These are phyloP conservation scores for Brettanomyces custersianus DNA, from an alignment of 805 yeast species.

Conservation along the genomic window DNA sequence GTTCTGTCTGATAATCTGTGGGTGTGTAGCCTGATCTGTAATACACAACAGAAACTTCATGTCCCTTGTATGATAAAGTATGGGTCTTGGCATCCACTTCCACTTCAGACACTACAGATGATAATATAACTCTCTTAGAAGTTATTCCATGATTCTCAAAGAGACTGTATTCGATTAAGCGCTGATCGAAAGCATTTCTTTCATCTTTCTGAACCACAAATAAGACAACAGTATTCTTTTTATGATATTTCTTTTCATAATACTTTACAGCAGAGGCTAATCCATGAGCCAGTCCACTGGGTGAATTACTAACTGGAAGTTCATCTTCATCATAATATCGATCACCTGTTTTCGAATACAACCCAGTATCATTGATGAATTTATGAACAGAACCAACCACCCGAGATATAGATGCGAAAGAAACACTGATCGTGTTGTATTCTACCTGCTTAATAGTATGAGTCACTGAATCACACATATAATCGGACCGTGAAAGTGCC, in stretches of 20 bases:
- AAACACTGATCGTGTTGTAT: slow-evolving; percentile 91
- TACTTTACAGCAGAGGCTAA: slow-evolving; percentile 55
- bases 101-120: slow-evolving; percentile 41
- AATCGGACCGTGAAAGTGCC: slow-evolving; percentile 87
- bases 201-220: slow-evolving; percentile 81
- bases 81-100: slow-evolving; percentile 37
- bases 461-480: slow-evolving; percentile 52
- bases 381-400: slow-evolving; percentile 72
- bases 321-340: slow-evolving; percentile 37
- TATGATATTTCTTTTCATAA: slow-evolving; percentile 33
- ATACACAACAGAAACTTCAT: slow-evolving; percentile 82
- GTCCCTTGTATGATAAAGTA: slow-evolving; percentile 42
- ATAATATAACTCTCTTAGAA: slow-evolving; percentile 60
- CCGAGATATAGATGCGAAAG: slow-evolving; percentile 85
- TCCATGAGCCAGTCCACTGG: slow-evolving; percentile 53
- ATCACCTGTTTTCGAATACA: slow-evolving; percentile 35
- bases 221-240: slow-evolving; percentile 46
- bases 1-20: slow-evolving; percentile 55
- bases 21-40: slow-evolving; percentile 89
- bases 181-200: slow-evolving; percentile 86
- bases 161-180: slow-evolving; percentile 68
- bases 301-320: slow-evolving; percentile 59
- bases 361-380: slow-evolving; percentile 50
- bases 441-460: slow-evolving; percentile 82
- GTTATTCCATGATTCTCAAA: slow-evolving; percentile 46